A percentile compares a stretch with the other conserved stretches of the same genome.
phyloP scores from a whole-genome alignment of 768 basidiomycete species.

The Butyriboletus loyo region DNA sequence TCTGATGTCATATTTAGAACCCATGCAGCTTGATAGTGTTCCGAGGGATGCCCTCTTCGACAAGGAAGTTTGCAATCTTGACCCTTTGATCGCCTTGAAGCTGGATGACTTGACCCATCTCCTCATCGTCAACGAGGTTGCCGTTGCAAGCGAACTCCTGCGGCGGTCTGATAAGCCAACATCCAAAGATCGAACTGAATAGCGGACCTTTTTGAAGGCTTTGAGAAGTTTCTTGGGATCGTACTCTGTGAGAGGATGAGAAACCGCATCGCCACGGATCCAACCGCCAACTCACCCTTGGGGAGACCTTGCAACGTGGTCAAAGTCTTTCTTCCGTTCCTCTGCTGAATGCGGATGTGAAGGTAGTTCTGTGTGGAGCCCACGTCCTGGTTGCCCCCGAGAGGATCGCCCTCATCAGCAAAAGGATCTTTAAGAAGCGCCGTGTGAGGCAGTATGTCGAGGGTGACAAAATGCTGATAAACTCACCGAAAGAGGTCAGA shows the following conservation, averaged over 20 bases:
- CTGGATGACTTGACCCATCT: constrained; percentile 96
- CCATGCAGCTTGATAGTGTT: constrained; percentile 84
- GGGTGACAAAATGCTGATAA: constrained; percentile 13
- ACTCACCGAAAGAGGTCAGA: constrained; percentile 72
- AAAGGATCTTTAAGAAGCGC: constrained; percentile 71
- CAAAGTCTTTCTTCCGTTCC: constrained; percentile 98
- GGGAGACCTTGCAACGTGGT: constrained; percentile 96
- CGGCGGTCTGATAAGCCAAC: constrained; percentile 6
- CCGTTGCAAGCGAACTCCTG: constrained; percentile 99
- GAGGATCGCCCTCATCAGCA: constrained; percentile 89
- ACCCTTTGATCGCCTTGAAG: constrained; percentile 96
- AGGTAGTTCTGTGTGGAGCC: constrained; percentile 82
- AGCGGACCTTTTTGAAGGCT: constrained; percentile 91
- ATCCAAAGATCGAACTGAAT: neutral
- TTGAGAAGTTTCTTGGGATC: constrained; percentile 98
- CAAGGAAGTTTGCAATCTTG: constrained; percentile 87
- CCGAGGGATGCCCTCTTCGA: constrained; percentile 76
- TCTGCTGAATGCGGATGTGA: constrained; percentile 97
- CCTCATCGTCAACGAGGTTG: constrained; percentile 91
- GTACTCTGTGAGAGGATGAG: constrained; percentile 61
- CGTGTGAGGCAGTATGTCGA: constrained; percentile 7
- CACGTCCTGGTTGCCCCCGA: constrained; percentile 69
- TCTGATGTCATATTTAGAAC: constrained; percentile 49
- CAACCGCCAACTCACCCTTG: constrained; percentile 54
- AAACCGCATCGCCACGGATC: constrained; percentile 11